phyloP scores from a whole-genome alignment of 768 basidiomycete genomes.

The Tulasnella sp. region DNA sequence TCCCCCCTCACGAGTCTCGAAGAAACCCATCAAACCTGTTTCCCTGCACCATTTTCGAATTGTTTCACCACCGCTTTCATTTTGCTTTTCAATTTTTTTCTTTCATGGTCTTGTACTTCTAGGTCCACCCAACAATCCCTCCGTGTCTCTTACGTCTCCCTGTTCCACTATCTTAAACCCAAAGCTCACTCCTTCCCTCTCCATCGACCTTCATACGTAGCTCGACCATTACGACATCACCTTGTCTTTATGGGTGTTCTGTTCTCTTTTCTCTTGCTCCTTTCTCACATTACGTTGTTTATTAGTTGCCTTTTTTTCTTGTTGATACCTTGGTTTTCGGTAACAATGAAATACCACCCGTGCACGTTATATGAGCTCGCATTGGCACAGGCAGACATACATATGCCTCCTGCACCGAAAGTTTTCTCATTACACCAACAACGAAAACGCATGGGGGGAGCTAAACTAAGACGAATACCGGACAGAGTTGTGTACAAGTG shows the following conservation, averaged over 20 bases:
- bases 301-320: not conserved
- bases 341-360: not conserved
- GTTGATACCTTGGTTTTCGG: constrained; percentile 12
- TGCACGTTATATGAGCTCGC: not conserved
- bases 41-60: not conserved
- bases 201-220: not conserved
- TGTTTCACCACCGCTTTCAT: constrained; percentile 1
- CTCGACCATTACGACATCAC: not conserved
- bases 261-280: not conserved
- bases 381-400: not conserved
- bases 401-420: constrained; percentile 1
- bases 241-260: not conserved
- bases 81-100: not conserved
- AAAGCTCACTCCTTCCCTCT: not conserved
- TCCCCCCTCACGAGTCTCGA: not conserved
- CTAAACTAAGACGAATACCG: not conserved
- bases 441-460: not conserved
- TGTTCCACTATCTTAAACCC: not conserved
- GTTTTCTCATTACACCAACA: constrained; percentile 1
- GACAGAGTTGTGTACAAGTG: constrained; percentile 14
- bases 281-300: constrained; percentile 11
- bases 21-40: not conserved
- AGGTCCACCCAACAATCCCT: not conserved
- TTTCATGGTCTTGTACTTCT: constrained; percentile 15
- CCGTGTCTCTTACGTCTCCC: not conserved